Evolutionary conservation across 1,284 basidiomycete genomes (phyloP), one percentile per base, ranked within the genome.

Genomic region (Naganishia cerealis): DNA sequence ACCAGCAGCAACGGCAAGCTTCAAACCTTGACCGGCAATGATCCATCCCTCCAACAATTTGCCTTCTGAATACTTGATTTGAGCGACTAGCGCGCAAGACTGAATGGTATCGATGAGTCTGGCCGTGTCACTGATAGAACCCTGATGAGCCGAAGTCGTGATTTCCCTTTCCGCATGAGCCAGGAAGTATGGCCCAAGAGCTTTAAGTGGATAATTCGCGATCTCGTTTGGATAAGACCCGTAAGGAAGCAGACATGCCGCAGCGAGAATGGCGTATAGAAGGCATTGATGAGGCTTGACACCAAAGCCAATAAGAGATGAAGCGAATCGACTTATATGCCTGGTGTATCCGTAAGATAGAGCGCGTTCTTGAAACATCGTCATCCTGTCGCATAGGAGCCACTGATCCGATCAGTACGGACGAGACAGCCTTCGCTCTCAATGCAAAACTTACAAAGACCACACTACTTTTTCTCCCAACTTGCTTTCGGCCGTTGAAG

Each of bases 31-130:
- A 40, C 59, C 53, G 24, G 57, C 66, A 6, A 71, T 46, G 21
- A 66, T 72, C 77, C 75, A 78, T 2, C 73, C 76, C 62, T 80
- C 79, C 6, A 79, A 69, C 33, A 76, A 73, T 29, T 75, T 71
- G 0, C 76, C 75, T 8, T 73, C 65, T 2, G 69, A 54, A n/a
- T 72, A 72, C 16, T 73, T 68, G 4, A 66, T 57, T 15, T 69
- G 66, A 1, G 74, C 70, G 0, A 78, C 71, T 8, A 79, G 69
- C 2, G 65, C 59, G 9, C 72, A 72, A 0, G 75, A 75, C 4
- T 74, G 72, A 9, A 78, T 71, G 16, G 76, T 57, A 56, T 81
- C 80, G 36, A 80, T 57, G 4, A 77, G 53, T 2, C 77, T 72
- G 53, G 80, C 76, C 29, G 73, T 69, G 21, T 66, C 67, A 0